These are phyloP conservation scores for Coemansia sp. DNA, from an alignment of 192 early-diverging fungal genomes.

Conservation along the genomic window DNA sequence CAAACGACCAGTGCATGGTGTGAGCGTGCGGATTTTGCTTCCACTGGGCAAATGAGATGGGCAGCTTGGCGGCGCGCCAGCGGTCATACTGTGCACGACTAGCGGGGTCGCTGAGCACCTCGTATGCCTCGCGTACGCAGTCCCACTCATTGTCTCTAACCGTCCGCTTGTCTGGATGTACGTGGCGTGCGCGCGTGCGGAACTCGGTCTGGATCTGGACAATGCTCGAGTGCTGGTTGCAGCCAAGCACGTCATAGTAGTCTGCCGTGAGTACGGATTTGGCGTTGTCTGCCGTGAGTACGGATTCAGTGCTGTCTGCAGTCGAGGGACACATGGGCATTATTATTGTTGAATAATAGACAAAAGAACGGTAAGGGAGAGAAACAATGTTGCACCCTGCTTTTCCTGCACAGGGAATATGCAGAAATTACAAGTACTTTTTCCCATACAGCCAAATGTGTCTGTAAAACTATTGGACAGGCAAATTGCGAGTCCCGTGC, in stretches of 20 bases:
- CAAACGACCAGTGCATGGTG: conserved; percentile 36
- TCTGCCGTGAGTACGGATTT: conserved; percentile 4
- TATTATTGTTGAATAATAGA: neutral
- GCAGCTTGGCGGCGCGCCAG: conserved; percentile 25
- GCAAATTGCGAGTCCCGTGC: too few species aligned
- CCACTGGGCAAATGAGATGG: conserved; percentile 32
- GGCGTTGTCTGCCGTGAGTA: too few species aligned
- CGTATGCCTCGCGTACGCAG: conserved; percentile 25
- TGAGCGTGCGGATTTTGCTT: conserved; percentile 11
- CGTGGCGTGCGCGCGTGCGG: conserved; percentile 11
- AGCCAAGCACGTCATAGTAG: conserved; percentile 40
- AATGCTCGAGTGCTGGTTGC: conserved; percentile 16
- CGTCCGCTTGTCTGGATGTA: conserved; percentile 28
- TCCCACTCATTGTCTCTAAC: conserved; percentile 11
- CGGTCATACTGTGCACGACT: conserved; percentile 42
- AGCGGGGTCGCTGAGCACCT: conserved; percentile 21
- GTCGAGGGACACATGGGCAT: neutral
- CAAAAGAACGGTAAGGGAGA: too few species aligned
- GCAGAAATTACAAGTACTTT: too few species aligned
- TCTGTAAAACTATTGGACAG: too few species aligned
- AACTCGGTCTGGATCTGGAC: conserved; percentile 37
- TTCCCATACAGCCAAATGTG: too few species aligned
- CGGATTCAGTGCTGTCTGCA: too few species aligned
- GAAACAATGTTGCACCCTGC: too few species aligned
- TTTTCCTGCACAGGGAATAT: too few species aligned